Percentiles rank a stretch among this genome's conserved stretches.
These are phyloP conservation scores for Candida wancherniae DNA, from an alignment of 805 yeast genomes.

Conservation along the genomic window DNA sequence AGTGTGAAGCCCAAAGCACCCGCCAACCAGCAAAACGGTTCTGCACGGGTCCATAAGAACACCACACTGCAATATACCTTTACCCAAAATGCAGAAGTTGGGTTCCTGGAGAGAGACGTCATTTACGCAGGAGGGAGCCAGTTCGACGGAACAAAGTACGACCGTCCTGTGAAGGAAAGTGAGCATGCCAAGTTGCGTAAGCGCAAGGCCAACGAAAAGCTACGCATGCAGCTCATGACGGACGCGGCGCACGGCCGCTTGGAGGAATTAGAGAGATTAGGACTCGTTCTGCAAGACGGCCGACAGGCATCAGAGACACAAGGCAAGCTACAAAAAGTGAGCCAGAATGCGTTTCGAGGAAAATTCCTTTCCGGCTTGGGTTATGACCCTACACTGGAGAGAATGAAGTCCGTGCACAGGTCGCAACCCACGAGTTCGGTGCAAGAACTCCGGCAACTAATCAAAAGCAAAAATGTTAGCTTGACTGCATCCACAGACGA, in stretches of 20 bases:
- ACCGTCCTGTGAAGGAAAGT: slow-evolving; percentile 15
- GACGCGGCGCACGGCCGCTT: slow-evolving; percentile 11
- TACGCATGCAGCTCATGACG: slow-evolving; percentile 12
- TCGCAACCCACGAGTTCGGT: slow-evolving; percentile 10
- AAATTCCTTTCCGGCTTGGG: slow-evolving; percentile 42
- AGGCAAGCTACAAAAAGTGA: slow-evolving; percentile 8
- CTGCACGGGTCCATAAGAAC: no score
- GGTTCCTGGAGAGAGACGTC: slow-evolving; percentile 12
- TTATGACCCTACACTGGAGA: slow-evolving; percentile 44
- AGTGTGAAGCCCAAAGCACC: slow-evolving; percentile 56
- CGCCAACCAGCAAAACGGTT: slow-evolving; percentile 29
- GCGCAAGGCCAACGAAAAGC: slow-evolving; percentile 14
- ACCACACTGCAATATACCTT: slow-evolving; percentile 21
- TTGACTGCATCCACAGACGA: slow-evolving; percentile 16
- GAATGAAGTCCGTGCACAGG: slow-evolving; percentile 2
- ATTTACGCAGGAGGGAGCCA: slow-evolving; percentile 17
- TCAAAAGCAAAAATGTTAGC: slow-evolving; percentile 12
- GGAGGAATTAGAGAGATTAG: slow-evolving; percentile 14
- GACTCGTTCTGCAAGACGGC: slow-evolving; percentile 17
- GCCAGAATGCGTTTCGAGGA: slow-evolving; percentile 36
- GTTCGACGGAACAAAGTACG: slow-evolving; percentile 16
- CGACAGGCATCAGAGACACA: slow-evolving; percentile 14
- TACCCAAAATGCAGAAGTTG: slow-evolving; percentile 15
- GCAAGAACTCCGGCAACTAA: slow-evolving; percentile 12
- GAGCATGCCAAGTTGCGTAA: slow-evolving; percentile 15